Percentiles rank a stretch among this genome's conserved stretches.
Conservation (phyloP, 768 basidiomycete species). For the Boletales sp. region DNA sequence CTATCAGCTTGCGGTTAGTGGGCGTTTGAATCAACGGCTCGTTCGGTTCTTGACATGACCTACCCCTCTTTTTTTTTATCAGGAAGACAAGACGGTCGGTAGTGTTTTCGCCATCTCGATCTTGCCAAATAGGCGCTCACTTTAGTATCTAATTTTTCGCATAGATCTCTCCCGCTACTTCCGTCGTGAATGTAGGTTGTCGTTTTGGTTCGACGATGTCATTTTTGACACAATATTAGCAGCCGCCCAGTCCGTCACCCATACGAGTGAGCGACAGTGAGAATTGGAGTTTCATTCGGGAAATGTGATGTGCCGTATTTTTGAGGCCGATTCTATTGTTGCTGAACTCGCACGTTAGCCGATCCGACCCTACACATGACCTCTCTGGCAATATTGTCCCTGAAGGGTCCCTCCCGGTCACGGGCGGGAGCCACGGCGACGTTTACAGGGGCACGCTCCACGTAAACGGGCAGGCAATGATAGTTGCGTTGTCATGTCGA, state of each 20-base stretch:
- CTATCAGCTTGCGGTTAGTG: neutral
- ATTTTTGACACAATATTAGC: neutral
- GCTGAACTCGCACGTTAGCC: conserved; percentile 8
- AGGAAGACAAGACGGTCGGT: conserved; percentile 1
- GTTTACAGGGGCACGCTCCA: conserved; percentile 17
- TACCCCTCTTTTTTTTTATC: neutral
- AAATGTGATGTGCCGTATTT: conserved; percentile 7
- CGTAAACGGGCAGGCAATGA: conserved; percentile 9
- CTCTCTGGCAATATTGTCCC: conserved; percentile 10
- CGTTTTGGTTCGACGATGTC: neutral
- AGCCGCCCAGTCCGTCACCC: conserved; percentile 1
- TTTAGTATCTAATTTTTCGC: neutral
- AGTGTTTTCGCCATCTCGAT: neutral
- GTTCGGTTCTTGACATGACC: no score
- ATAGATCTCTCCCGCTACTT: neutral
- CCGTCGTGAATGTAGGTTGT: neutral
- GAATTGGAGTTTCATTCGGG: neutral
- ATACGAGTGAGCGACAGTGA: neutral
- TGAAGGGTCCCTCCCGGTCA: conserved; percentile 12
- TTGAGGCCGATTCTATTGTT: neutral
- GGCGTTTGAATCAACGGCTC: neutral
- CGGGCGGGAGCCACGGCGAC: conserved; percentile 20
- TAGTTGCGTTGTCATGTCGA: neutral
- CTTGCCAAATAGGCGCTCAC: neutral
- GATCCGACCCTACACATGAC: conserved; percentile 6